These are phyloP conservation scores for Jatropha multifida DNA, from an alignment of 441 rosid species.

Conservation along the genomic window DNA sequence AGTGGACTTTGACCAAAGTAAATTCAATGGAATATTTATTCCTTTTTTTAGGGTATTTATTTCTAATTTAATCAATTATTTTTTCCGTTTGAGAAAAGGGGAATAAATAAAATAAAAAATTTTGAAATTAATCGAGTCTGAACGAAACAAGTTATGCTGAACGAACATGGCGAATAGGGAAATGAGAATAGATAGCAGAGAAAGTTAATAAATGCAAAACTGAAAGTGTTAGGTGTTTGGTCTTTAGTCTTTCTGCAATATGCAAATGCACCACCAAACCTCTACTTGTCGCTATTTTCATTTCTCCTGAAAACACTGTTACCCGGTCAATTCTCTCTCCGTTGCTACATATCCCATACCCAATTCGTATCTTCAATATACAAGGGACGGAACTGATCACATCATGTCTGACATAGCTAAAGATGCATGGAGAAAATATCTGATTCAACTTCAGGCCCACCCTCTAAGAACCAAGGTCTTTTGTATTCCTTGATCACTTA, in stretches of 20 bases:
- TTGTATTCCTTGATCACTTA: neutral
- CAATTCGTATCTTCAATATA: neutral
- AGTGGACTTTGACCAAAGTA: too few species aligned
- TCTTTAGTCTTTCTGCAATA: neutral
- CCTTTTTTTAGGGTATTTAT: too few species aligned
- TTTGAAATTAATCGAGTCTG: too few species aligned
- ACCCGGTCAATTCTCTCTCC: neutral
- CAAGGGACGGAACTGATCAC: neutral
- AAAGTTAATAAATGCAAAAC: neutral
- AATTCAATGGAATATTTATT: too few species aligned
- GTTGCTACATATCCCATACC: neutral
- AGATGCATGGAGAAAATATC: slow-evolving; percentile 82
- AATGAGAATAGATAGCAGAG: neutral
- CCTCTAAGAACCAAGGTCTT: slow-evolving; percentile 82
- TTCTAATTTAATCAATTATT: too few species aligned
- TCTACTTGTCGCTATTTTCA: neutral
- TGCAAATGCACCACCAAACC: neutral
- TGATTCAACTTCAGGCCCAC: slow-evolving; percentile 77
- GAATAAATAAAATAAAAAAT: too few species aligned
- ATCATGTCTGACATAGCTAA: slow-evolving; percentile 69
- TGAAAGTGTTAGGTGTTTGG: neutral
- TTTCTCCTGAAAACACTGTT: neutral
- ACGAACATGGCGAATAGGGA: too few species aligned
- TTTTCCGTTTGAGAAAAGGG: too few species aligned
- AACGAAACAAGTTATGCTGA: too few species aligned